Percentiles rank a stretch among this genome's conserved stretches.
Conservation (phyloP, 129 eudicot genomes). For the Heracleum sosnowskyi region DNA sequence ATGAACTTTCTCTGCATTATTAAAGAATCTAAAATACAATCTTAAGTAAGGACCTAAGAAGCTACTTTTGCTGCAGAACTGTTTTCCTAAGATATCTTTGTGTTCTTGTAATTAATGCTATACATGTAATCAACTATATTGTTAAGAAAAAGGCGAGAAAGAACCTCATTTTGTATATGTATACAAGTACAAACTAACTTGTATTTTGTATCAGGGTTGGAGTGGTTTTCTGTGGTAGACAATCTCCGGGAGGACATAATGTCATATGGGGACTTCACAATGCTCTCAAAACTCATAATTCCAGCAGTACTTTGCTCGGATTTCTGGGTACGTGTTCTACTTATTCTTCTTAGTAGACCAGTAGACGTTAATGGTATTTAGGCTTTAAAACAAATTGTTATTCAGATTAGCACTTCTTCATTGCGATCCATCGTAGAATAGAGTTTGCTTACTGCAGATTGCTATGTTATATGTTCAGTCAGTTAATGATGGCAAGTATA, state of each 20-base stretch:
- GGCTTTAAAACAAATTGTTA: not conserved
- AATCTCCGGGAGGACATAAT: slow-evolving; percentile 99
- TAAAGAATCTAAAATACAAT: not conserved
- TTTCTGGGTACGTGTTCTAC: slow-evolving; percentile 54
- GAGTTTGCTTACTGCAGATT: not conserved
- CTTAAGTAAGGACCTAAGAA: not conserved
- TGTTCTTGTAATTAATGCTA: not conserved
- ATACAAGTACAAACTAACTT: not conserved
- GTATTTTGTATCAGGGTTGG: slow-evolving; percentile 63
- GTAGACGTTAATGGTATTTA: no score
- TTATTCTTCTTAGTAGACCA: not conserved
- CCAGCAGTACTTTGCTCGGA: slow-evolving; percentile 67
- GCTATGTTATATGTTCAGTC: not conserved
- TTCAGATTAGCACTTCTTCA: not conserved
- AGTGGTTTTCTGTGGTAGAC: slow-evolving; percentile 89
- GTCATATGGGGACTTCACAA: slow-evolving; percentile 88
- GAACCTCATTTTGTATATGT: not conserved
- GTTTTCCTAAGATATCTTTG: not conserved
- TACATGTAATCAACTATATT: not conserved
- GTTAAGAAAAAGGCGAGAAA: no score
- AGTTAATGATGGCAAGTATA: no score
- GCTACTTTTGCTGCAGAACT: not conserved
- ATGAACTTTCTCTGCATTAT: not conserved
- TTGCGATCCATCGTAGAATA: not conserved
- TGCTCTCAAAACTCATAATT: slow-evolving; percentile 82